Conservation (phyloP, 208 protist species). For the Acanthamoeba triangularis region DNA sequence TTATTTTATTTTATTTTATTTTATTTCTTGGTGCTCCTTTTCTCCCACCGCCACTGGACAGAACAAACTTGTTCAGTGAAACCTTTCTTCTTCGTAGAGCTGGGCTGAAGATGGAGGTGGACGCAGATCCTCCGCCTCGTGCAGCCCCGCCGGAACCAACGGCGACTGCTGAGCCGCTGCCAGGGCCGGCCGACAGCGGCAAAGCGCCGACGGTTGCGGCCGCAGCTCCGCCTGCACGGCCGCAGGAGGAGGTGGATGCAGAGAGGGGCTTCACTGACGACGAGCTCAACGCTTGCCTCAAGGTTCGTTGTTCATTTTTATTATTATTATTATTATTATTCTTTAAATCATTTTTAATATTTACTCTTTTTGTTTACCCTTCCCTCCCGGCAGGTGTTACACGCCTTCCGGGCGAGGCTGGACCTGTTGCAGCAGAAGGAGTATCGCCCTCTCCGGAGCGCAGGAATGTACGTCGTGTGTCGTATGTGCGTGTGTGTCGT, state of each 20-base stretch:
- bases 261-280: constrained; percentile 41
- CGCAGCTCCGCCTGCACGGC: neutral
- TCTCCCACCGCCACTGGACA: too few relatives aligned
- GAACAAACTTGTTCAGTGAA: too few relatives aligned
- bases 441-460: neutral
- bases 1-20: neutral
- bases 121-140: neutral
- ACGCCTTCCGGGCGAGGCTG: constrained; percentile 3
- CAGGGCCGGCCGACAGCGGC: neutral
- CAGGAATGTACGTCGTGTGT: constrained; percentile 30
- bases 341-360: neutral
- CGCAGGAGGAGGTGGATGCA: neutral
- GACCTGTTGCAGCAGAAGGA: constrained; percentile 59
- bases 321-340: neutral
- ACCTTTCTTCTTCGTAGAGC: too few relatives aligned
- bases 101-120: too few relatives aligned
- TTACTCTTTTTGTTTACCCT: neutral
- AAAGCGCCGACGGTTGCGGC: neutral
- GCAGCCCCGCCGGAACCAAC: neutral
- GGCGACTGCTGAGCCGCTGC: neutral
- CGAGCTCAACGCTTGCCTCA: constrained; percentile 24
- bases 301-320: neutral
- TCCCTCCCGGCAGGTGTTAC: neutral
- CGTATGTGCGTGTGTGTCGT: neutral
- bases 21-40: too few relatives aligned